phyloP scores from a whole-genome alignment of 2,329 filamentous ascomycete species.

The Fusarium fracticaudum region DNA sequence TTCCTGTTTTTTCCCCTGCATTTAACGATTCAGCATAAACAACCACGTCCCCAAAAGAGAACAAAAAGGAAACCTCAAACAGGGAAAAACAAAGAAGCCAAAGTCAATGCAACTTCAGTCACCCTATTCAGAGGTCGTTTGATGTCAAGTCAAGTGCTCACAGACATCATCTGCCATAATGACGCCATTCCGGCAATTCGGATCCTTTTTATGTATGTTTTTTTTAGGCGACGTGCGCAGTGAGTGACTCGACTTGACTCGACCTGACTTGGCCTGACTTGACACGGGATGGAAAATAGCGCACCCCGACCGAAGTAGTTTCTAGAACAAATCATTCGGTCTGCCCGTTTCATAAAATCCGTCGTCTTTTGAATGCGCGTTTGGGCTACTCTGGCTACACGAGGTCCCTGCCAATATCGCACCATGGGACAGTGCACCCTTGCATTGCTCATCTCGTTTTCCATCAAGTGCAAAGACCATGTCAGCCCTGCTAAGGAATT shows the following conservation, averaged over 20 bases:
- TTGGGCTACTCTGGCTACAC: background rate
- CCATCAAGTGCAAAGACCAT: background rate
- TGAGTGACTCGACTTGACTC: background rate
- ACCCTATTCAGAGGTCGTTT: background rate
- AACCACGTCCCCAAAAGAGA: background rate
- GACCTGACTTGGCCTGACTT: background rate
- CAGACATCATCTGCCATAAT: constrained; percentile 10
- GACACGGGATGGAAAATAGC: constrained; percentile 1
- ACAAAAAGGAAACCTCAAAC: background rate
- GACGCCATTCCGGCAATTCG: constrained; percentile 8
- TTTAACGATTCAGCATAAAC: constrained; percentile 2
- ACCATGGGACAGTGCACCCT: background rate
- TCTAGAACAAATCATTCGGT: constrained; percentile 8
- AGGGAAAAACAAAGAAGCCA: background rate
- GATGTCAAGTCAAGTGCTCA: background rate
- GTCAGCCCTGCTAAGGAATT: constrained; percentile 4
- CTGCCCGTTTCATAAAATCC: background rate
- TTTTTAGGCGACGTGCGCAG: background rate
- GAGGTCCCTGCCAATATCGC: constrained; percentile 5
- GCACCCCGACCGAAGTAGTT: background rate
- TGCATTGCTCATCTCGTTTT: background rate
- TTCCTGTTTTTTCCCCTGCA: constrained; percentile 27
- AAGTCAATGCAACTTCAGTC: background rate
- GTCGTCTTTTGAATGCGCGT: background rate
- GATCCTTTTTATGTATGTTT: background rate